A percentile compares a stretch with the other conserved stretches of the same genome.
Evolutionary conservation across 164 flowering plant genomes (phyloP).

Genomic region (Nymphaea colorata): DNA sequence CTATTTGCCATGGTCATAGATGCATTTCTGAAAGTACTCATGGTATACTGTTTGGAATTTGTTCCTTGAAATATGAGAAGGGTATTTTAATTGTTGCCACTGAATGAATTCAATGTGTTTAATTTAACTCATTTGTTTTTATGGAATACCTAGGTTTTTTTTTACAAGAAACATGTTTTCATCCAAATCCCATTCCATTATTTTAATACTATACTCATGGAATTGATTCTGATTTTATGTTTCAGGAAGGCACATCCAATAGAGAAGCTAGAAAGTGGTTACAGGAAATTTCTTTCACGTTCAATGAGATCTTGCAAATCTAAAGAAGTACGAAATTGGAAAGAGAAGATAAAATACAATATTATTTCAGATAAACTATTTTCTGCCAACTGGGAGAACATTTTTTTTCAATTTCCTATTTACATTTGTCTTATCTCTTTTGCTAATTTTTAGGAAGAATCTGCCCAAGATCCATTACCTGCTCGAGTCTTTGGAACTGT

Average conservation of each 20-base stretch:
- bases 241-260: constrained; percentile 68
- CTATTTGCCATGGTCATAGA: background rate
- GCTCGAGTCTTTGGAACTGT: constrained; percentile 79
- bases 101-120: too few relatives aligned
- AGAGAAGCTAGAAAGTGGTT: constrained; percentile 57
- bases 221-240: background rate
- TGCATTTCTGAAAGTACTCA: background rate
- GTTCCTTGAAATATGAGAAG: too few relatives aligned
- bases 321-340: constrained; percentile 33
- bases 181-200: background rate
- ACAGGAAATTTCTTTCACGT: constrained; percentile 55
- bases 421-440: background rate
- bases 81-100: too few relatives aligned
- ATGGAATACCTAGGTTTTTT: too few relatives aligned
- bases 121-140: too few relatives aligned
- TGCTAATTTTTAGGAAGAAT: constrained; percentile 32
- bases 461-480: constrained; percentile 30
- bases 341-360: background rate
- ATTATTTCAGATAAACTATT: background rate
- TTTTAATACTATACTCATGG: background rate
- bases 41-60: too few relatives aligned
- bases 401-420: background rate
- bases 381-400: background rate
- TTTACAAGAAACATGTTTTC: too few relatives aligned
- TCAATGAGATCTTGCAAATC: constrained; percentile 41